Evolutionary conservation across 1,139 yeast genomes (phyloP).

Genomic region (Tardiomyces blankii): DNA sequence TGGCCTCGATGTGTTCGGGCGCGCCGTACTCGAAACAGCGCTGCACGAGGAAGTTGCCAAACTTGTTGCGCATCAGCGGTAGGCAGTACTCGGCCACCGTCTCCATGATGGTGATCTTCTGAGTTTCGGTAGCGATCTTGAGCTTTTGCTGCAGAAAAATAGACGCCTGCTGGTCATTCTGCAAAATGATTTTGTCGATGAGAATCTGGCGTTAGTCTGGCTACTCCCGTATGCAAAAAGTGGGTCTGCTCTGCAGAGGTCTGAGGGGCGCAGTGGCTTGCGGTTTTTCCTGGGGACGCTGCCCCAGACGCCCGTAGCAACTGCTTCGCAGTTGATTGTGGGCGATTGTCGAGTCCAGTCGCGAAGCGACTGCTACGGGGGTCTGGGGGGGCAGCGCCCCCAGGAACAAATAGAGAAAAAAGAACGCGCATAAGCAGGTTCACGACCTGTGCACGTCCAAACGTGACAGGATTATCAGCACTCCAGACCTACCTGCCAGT

Average conservation of each 20-base stretch:
- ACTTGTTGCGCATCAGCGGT: constrained; percentile 29
- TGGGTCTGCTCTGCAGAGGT: too few relatives aligned
- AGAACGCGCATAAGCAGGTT: too few relatives aligned
- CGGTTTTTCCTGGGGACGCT: too few relatives aligned
- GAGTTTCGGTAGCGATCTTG: constrained; percentile 23
- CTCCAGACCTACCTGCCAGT: constrained; percentile 16
- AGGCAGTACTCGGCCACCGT: constrained; percentile 25
- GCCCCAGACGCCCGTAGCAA: too few relatives aligned
- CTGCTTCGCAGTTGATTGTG: too few relatives aligned
- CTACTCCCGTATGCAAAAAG: too few relatives aligned
- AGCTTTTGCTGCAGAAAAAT: constrained; percentile 32
- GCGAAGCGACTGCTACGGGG: too few relatives aligned
- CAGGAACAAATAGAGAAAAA: too few relatives aligned
- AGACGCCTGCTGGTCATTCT: constrained; percentile 31
- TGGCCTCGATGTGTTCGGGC: constrained; percentile 20
- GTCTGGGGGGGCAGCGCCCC: too few relatives aligned
- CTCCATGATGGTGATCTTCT: constrained; percentile 23
- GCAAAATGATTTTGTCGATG: neutral
- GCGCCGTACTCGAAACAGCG: constrained; percentile 31
- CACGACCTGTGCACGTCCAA: too few relatives aligned
- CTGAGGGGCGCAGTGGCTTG: too few relatives aligned
- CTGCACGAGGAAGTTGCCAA: constrained; percentile 34
- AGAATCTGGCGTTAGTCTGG: neutral
- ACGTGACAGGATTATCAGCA: neutral
- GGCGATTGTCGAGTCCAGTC: too few relatives aligned